Evolutionary conservation across 768 basidiomycete genomes (phyloP).

Genomic region (Kwoniella europaea): DNA sequence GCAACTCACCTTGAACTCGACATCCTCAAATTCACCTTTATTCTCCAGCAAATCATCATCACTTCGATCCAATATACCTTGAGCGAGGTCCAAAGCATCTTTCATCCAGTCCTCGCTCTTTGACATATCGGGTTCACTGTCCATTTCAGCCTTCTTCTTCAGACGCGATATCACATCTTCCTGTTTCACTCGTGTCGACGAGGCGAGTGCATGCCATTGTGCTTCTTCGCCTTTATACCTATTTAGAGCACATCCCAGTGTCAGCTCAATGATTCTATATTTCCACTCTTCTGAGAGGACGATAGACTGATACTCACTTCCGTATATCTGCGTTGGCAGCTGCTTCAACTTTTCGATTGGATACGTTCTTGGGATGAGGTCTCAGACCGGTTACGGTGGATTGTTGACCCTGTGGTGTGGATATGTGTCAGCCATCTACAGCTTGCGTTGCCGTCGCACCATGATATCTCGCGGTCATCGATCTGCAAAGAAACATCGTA

Average conservation of each 20-base stretch:
- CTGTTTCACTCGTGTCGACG: slow-evolving; percentile 40
- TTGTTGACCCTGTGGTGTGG: slow-evolving; percentile 16
- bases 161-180: slow-evolving; percentile 29
- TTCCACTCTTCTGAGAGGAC: no score
- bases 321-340: slow-evolving; percentile 38
- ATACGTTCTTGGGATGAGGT: slow-evolving; percentile 53
- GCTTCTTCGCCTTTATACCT: slow-evolving; percentile 46
- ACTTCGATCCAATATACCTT: slow-evolving; percentile 42
- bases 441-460: no score
- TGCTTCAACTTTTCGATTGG: slow-evolving; percentile 45
- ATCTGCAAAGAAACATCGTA: no score
- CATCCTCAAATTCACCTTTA: slow-evolving; percentile 53
- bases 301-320: slow-evolving; percentile 36
- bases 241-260: background rate
- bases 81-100: slow-evolving; percentile 58
- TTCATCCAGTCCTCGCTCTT: slow-evolving; percentile 46
- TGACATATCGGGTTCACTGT: slow-evolving; percentile 29
- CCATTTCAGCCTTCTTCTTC: slow-evolving; percentile 23
- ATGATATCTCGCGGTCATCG: no score
- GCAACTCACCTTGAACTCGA: slow-evolving; percentile 55
- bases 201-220: slow-evolving; percentile 40
- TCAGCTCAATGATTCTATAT: background rate
- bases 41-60: slow-evolving; percentile 38
- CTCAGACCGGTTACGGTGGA: slow-evolving; percentile 21
- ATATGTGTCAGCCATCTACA: background rate